Conservation (phyloP, 1,139 yeast species). For the Meyerozyma sp. region DNA sequence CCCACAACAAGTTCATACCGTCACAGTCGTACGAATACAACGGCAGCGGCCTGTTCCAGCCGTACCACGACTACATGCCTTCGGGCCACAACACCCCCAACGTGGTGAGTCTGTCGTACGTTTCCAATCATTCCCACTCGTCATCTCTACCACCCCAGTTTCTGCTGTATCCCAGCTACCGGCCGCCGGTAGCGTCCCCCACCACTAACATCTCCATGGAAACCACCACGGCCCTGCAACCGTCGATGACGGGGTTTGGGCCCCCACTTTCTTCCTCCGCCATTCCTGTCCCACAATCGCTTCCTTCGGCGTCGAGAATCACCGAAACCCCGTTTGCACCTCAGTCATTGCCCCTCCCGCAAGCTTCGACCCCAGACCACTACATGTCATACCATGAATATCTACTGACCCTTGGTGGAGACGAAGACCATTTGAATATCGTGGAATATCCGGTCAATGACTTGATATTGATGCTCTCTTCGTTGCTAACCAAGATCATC, state of each 20-base stretch:
- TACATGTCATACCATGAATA: slow-evolving; percentile 43
- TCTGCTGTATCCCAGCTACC: slow-evolving; percentile 12
- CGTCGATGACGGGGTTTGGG: background rate
- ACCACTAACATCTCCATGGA: slow-evolving; percentile 46
- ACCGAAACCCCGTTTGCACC: slow-evolving; percentile 4
- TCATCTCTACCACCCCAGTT: slow-evolving; percentile 18
- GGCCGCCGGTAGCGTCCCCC: slow-evolving; percentile 15
- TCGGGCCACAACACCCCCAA: slow-evolving; percentile 53
- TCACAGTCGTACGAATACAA: slow-evolving; percentile 1
- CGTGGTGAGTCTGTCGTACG: slow-evolving; percentile 44
- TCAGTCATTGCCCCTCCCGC: slow-evolving; percentile 3
- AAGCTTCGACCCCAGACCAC: slow-evolving; percentile 32
- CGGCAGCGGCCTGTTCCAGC: slow-evolving; percentile 4
- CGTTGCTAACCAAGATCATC: slow-evolving; percentile 77
- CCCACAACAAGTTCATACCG: slow-evolving; percentile 3
- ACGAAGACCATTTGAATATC: slow-evolving; percentile 64
- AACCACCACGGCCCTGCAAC: slow-evolving; percentile 8
- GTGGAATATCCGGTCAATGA: slow-evolving; percentile 82
- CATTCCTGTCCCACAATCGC: slow-evolving; percentile 1
- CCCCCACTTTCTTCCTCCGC: background rate
- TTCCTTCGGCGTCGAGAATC: slow-evolving; percentile 2
- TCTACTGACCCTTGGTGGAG: slow-evolving; percentile 12
- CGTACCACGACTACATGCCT: slow-evolving; percentile 30
- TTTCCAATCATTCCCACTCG: slow-evolving; percentile 38
- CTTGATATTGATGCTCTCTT: slow-evolving; percentile 76